These are phyloP conservation scores for Coniophora puteana DNA, from an alignment of 1,284 basidiomycete species.

Conservation along the genomic window DNA sequence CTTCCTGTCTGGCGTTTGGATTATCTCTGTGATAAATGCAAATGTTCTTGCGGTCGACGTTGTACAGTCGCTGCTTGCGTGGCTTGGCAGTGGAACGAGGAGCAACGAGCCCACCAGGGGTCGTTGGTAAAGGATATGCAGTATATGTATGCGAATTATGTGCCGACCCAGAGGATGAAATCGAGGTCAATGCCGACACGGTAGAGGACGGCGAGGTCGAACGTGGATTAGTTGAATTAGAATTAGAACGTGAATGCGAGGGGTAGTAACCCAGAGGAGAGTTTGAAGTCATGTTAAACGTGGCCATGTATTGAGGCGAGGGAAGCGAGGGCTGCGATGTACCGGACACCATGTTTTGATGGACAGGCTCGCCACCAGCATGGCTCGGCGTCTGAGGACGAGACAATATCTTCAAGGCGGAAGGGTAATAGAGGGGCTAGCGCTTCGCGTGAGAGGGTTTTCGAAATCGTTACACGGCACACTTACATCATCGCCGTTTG, in stretches of 20 bases:
- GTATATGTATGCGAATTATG: constrained; percentile 31
- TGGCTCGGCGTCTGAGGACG: constrained; percentile 45
- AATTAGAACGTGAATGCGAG: constrained; percentile 40
- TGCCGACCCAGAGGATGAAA: constrained; percentile 38
- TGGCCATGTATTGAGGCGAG: constrained; percentile 33
- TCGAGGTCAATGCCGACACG: constrained; percentile 48
- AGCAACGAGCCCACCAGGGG: constrained; percentile 22
- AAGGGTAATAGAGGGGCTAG: constrained; percentile 28
- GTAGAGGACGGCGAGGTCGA: constrained; percentile 61
- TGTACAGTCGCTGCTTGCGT: constrained; percentile 69
- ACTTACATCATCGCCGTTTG: constrained; percentile 32
- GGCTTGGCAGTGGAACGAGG: constrained; percentile 51
- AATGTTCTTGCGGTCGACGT: constrained; percentile 74
- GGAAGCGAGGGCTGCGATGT: too few relatives aligned
- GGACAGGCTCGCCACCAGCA: too few relatives aligned
- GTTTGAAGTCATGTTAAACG: constrained; percentile 29
- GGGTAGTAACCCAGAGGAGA: too few relatives aligned
- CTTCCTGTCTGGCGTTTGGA: constrained; percentile 72
- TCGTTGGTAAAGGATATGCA: constrained; percentile 24
- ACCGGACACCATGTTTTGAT: too few relatives aligned
- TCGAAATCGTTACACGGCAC: constrained; percentile 11
- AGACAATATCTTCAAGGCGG: constrained; percentile 28
- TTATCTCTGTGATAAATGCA: constrained; percentile 64
- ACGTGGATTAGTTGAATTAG: constrained; percentile 44
- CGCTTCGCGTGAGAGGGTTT: constrained; percentile 12